Evolutionary conservation across 2,329 filamentous ascomycete species (phyloP), one percentile per base, ranked within the genome.

Genomic region (Apiospora aurea): DNA sequence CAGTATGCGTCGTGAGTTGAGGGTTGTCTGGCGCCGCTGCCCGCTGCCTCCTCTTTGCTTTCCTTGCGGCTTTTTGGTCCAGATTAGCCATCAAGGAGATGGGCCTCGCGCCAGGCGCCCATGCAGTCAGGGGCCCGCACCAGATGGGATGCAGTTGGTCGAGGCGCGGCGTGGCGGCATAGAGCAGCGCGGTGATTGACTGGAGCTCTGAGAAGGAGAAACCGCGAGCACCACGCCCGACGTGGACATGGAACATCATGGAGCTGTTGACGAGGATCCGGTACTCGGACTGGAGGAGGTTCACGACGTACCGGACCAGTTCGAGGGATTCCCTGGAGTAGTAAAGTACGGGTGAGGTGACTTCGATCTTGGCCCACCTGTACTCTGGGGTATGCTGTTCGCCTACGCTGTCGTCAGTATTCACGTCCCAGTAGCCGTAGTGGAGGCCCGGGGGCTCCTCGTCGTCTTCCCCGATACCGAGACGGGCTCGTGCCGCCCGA

Each of bases 81-180:
- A 64, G 69, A 14, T 70, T 64, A 29, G 41, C 51, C 53, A 57
- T 47, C 7, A 51, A 24, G 18, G 66, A 26, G 4, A 46, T 18
- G 16, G 47, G n/a, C 16, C 70, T 66, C 6, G 67, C 18, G 2
- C 70, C 70, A 8, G 70, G 70, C 13, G 70, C 70, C 64, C 66
- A 71, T 24, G 11, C 0, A 6, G 14, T 38, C 21, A 71, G 29
- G 13, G 70, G 70, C 5, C 70, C 70, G 21, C 70, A 71, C 34
- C 57, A 53, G 44, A 71, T 29, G 1, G 70, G 70, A 26, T 69
- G 70, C 51, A 71, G 51, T 21, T 71, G 66, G 51, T 69, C 70
- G 34, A 71, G 13, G 26, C 70, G 70, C 21, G 70, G 70, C 34
- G 67, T 1, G 2, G 67, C 70, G 14, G 70, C 70, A 44, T 69